A percentile compares a stretch with the other conserved stretches of the same genome.
These are phyloP conservation scores for Rhodotorula kratochvilovae DNA, from an alignment of 768 basidiomycete species.

Conservation along the genomic window DNA sequence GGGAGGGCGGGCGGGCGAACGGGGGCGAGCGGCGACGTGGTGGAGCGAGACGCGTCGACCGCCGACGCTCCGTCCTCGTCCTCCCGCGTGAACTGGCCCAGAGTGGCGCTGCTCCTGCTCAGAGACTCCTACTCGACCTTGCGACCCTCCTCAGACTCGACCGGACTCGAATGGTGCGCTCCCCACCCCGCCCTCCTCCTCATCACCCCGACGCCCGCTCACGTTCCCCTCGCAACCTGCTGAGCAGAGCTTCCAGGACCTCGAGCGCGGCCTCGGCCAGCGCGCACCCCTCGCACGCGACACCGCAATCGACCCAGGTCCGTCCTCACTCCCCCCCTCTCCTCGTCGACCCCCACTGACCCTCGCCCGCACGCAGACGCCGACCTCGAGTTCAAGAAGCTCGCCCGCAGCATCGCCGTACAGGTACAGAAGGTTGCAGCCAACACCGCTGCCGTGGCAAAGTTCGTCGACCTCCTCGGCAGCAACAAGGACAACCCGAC, in stretches of 20 bases:
- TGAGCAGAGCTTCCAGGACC: constrained; percentile 32
- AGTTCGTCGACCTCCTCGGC: constrained; percentile 94
- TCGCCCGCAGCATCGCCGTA: constrained; percentile 48
- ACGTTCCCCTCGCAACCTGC: not conserved
- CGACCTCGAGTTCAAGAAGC: constrained; percentile 23
- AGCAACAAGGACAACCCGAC: constrained; percentile 71
- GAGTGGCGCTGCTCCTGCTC: not conserved
- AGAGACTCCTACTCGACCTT: too few species aligned
- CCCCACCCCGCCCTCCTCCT: not conserved
- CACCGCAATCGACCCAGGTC: constrained; percentile 15
- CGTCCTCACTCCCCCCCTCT: not conserved
- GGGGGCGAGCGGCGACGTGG: not conserved
- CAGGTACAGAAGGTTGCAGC: constrained; percentile 99
- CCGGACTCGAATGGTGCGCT: not conserved
- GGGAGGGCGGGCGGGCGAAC: not conserved
- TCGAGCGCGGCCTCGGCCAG: constrained; percentile 31
- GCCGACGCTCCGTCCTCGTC: too few species aligned
- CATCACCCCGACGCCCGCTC: not conserved
- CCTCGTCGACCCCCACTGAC: not conserved
- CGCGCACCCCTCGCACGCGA: constrained; percentile 12
- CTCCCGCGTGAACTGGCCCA: not conserved
- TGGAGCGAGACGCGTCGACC: not conserved
- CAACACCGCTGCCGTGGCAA: constrained; percentile 90
- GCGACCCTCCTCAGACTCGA: not conserved
- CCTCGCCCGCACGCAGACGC: constrained; percentile 6